Evolutionary conservation across 2,329 filamentous ascomycete genomes (phyloP).

Genomic region (Alternaria incomplexa): DNA sequence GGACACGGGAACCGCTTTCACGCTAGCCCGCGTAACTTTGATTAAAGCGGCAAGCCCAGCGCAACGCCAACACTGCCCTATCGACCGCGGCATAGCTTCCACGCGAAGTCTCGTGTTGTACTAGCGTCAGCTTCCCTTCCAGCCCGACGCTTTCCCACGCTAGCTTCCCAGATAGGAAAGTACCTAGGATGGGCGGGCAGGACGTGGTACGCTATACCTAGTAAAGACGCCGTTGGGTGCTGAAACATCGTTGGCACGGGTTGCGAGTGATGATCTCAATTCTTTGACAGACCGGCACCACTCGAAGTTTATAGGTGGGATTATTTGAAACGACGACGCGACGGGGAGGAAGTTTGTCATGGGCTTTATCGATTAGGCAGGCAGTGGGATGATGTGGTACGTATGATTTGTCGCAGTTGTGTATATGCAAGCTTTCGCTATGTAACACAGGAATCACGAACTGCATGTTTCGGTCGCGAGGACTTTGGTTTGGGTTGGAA

Average conservation of each 20-base stretch:
- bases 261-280: background rate
- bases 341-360: background rate
- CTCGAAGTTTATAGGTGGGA: background rate
- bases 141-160: background rate
- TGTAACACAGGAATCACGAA: background rate
- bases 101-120: slow-evolving; percentile 12
- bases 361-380: background rate
- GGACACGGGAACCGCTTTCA: slow-evolving; percentile 9
- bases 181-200: background rate
- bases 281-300: background rate
- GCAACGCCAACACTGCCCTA: background rate
- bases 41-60: slow-evolving; percentile 4
- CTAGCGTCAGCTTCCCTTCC: background rate
- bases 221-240: slow-evolving; percentile 6
- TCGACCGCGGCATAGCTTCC: slow-evolving; percentile 32
- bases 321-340: background rate
- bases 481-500: background rate
- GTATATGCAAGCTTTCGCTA: background rate
- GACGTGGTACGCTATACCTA: slow-evolving; percentile 2
- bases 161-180: slow-evolving; percentile 6
- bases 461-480: background rate
- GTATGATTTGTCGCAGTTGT: background rate
- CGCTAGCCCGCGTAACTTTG: slow-evolving; percentile 1
- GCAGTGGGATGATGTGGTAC: background rate
- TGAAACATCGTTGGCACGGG: slow-evolving; percentile 8